Evolutionary conservation across 331 rosid species (phyloP).

Genomic region (Acacia pycnantha): DNA sequence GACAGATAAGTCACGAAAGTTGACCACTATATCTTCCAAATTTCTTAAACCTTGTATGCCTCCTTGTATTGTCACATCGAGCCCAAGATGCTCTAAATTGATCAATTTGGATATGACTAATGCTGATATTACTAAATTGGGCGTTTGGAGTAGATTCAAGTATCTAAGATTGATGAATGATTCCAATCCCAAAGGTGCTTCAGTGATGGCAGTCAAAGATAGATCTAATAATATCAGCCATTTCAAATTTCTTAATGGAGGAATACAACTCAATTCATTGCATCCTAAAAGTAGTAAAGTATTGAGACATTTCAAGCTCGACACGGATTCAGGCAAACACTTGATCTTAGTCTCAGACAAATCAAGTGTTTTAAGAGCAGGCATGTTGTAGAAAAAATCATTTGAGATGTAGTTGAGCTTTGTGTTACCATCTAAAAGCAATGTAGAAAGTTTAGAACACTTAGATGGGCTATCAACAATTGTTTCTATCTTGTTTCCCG

Average conservation of each 20-base stretch:
- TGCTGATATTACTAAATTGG: background rate
- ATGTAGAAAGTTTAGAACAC: background rate
- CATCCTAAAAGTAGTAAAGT: background rate
- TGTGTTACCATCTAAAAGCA: fast-evolving
- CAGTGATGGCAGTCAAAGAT: background rate
- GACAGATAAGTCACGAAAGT: background rate
- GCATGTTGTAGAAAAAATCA: background rate
- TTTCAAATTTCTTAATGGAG: background rate
- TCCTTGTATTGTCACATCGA: background rate
- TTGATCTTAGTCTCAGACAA: background rate
- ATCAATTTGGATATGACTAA: background rate
- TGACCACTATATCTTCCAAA: background rate
- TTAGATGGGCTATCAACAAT: background rate
- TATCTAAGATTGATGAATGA: slow-evolving; percentile 3
- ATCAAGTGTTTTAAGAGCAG: background rate
- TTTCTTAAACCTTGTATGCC: background rate
- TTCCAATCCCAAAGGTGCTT: slow-evolving; percentile 23
- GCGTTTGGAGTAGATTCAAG: background rate
- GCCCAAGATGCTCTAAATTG: background rate
- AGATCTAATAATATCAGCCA: background rate
- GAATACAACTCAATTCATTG: background rate
- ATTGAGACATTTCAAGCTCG: background rate
- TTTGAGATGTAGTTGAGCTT: background rate
- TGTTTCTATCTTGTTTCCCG: background rate
- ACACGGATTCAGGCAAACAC: background rate